phyloP scores from a whole-genome alignment of 2,329 filamentous ascomycete species.

The Beauveria sp. region DNA sequence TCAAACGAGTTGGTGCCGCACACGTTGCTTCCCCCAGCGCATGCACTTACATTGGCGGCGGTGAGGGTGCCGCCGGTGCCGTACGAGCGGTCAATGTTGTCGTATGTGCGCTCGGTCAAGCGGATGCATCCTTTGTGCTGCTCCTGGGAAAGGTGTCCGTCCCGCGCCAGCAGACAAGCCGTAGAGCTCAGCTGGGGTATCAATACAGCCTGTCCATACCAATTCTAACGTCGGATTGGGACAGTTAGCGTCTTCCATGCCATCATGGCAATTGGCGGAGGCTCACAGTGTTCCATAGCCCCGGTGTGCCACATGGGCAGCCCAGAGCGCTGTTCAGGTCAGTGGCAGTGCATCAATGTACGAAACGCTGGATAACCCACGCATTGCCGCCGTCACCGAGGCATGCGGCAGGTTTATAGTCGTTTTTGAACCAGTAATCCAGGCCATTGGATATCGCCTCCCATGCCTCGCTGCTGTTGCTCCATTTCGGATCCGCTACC shows the following conservation, averaged over 20 bases:
- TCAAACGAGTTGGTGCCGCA: neutral
- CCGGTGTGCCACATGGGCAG: constrained; percentile 16
- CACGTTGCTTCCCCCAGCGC: too few relatives aligned
- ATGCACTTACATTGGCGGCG: constrained; percentile 16
- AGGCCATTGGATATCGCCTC: constrained; percentile 15
- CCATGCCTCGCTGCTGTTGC: constrained; percentile 11
- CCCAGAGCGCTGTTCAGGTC: neutral
- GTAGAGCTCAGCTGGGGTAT: constrained; percentile 18
- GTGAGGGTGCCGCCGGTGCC: constrained; percentile 17
- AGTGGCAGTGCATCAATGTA: neutral
- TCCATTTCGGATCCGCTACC: constrained; percentile 12
- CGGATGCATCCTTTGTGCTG: constrained; percentile 16
- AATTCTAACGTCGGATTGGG: constrained; percentile 13
- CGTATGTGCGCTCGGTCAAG: constrained; percentile 16
- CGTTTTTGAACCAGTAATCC: constrained; percentile 19
- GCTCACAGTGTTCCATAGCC: constrained; percentile 17
- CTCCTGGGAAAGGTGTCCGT: constrained; percentile 13
- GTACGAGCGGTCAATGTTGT: constrained; percentile 15
- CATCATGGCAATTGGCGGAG: neutral
- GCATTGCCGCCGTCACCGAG: constrained; percentile 16
- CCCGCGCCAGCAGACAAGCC: constrained; percentile 16
- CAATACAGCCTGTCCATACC: constrained; percentile 18
- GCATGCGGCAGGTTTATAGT: constrained; percentile 16
- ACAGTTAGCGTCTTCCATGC: neutral
- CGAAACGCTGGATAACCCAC: neutral